Evolutionary conservation across 345 rosid species (phyloP), one percentile per base, ranked within the genome.

Genomic region (Psidium friedrichsthalianum): DNA sequence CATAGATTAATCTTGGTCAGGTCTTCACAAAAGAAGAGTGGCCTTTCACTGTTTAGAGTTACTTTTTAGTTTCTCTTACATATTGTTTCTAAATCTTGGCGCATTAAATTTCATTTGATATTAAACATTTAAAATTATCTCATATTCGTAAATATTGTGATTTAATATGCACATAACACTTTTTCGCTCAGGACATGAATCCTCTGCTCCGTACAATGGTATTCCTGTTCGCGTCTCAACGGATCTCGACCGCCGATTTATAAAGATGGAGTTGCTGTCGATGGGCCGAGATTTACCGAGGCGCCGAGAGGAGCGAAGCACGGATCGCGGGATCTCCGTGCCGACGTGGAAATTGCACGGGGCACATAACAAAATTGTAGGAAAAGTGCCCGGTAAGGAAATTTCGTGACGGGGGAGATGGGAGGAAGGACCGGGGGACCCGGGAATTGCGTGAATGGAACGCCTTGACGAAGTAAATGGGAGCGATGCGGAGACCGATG

Each of bases 361-460:
- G 36, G 18, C 20, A 4, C 27, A 1, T 59, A 13, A 59, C 27
- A 14, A 27, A 7, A 0, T 15, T 8, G 1, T 0, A 21, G 74
- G 15, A 6, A 27, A 29, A 10, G 0, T 64, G 5, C 22, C 40
- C 2, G 27, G 3, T 44, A 24, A 8, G 25, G 80, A 69, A 69
- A 36, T 32, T 69, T 36, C 80, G 80, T 11, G 47, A 6, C 5
- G 42, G 76, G 3, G 74, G 0, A 3, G 40, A 3, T 16, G 1
- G 18, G 20, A 6, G 5, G 1, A 27, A 8, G 74, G 40, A 61
- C 14, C 2, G 0, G 3, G 11, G 42, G 44, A 11, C 42, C 22
- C 22, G 47, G 24, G 24, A 69, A 8, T 69, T 18, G 78, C 78
- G 78, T 69, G 78, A 69, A 69, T 1, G 24, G 78, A 32, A 69